These are phyloP conservation scores for Penicillium sp. DNA, from an alignment of 2,329 filamentous ascomycete genomes.

Conservation along the genomic window DNA sequence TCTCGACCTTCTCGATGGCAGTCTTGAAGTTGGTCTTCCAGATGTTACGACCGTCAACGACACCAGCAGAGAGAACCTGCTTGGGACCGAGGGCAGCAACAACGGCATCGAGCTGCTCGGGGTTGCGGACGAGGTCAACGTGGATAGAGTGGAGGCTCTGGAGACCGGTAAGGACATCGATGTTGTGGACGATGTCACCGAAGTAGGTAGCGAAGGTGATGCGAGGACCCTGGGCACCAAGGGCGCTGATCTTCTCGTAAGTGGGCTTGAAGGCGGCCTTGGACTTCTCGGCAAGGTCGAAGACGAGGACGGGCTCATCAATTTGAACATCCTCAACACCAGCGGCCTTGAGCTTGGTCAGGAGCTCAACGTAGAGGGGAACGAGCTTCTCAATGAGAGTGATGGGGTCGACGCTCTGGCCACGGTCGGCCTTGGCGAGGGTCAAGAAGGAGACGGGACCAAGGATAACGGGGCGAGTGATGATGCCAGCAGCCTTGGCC, in stretches of 20 bases:
- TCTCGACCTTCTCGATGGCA: conserved; percentile 86
- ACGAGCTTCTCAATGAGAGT: conserved; percentile 88
- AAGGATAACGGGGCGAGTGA: conserved; percentile 87
- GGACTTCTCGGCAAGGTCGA: conserved; percentile 82
- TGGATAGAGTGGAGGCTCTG: conserved; percentile 78
- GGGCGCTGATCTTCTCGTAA: conserved; percentile 74
- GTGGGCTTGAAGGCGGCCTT: conserved; percentile 98
- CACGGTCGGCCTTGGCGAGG: conserved; percentile 97
- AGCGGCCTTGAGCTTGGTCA: conserved; percentile 88
- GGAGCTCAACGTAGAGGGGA: conserved; percentile 89
- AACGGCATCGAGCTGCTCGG: conserved; percentile 90
- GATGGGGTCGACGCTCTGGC: conserved; percentile 87
- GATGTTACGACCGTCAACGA: conserved; percentile 98
- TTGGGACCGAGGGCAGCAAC: conserved; percentile 76
- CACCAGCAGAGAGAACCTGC: conserved; percentile 88
- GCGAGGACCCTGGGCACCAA: conserved; percentile 78
- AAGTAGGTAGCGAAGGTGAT: conserved; percentile 96
- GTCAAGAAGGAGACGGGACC: conserved; percentile 97
- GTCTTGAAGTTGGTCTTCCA: conserved; percentile 99
- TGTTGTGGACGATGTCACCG: conserved; percentile 98
- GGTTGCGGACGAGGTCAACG: conserved; percentile 95
- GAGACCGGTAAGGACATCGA: conserved; percentile 75
- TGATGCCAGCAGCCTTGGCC: conserved; percentile 94
- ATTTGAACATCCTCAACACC: conserved; percentile 97
- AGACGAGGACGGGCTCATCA: conserved; percentile 94